A percentile compares a stretch with the other conserved stretches of the same genome.
These are phyloP conservation scores for Rusavskia elegans DNA, from an alignment of 495 filamentous ascomycete genomes.

Conservation along the genomic window DNA sequence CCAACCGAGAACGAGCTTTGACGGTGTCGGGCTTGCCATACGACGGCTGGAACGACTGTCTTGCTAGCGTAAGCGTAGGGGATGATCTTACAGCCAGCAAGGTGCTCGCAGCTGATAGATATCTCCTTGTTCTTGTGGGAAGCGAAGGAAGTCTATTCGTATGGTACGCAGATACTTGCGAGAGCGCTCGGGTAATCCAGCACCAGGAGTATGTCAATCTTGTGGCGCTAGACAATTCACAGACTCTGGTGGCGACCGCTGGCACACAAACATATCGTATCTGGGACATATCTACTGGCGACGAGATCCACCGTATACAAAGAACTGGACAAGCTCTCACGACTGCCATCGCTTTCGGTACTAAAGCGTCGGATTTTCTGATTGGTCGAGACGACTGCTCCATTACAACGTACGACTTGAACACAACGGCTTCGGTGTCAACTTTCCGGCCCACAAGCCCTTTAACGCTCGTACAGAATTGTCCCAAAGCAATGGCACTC, in stretches of 20 bases:
- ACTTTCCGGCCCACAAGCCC: too few relatives aligned
- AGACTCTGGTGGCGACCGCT: not conserved
- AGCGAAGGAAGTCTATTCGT: too few relatives aligned
- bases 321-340: not conserved
- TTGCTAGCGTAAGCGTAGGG: conserved; percentile 9
- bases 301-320: not conserved
- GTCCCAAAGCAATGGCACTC: too few relatives aligned
- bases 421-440: too few relatives aligned
- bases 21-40: conserved; percentile 3
- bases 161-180: too few relatives aligned
- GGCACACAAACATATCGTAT: not conserved
- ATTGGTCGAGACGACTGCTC: too few relatives aligned
- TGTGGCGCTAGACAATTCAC: not conserved
- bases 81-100: not conserved
- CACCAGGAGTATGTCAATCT: too few relatives aligned
- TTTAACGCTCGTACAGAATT: too few relatives aligned
- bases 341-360: not conserved
- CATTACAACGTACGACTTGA: too few relatives aligned
- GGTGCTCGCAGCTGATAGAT: not conserved
- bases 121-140: conserved; percentile 2
- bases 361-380: too few relatives aligned
- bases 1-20: too few relatives aligned
- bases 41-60: conserved; percentile 15
- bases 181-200: too few relatives aligned
- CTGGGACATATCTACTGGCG: not conserved